These are phyloP conservation scores for Kwoniella dendrophila DNA, from an alignment of 768 basidiomycete species.

Conservation along the genomic window DNA sequence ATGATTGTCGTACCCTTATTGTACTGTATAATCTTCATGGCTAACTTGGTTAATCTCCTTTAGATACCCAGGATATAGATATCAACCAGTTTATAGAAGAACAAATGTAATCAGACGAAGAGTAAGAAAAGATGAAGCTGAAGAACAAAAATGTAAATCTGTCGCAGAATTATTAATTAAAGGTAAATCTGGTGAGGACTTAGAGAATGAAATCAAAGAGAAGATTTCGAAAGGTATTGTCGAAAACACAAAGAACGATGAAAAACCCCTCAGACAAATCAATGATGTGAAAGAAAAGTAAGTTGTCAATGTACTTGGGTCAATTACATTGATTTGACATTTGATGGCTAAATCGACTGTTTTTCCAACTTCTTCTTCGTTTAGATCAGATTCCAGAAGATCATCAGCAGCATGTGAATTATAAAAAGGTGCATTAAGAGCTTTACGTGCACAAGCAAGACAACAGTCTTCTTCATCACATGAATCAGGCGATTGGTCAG, in stretches of 20 bases:
- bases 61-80: conserved; percentile 54
- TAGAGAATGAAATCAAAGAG: conserved; percentile 47
- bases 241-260: not conserved
- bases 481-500: conserved; percentile 37
- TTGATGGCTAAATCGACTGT: not conserved
- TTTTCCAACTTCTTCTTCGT: not conserved
- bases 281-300: conserved; percentile 1
- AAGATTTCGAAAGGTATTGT: conserved; percentile 23
- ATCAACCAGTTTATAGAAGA: conserved; percentile 53
- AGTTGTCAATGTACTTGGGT: not conserved
- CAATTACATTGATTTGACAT: not conserved
- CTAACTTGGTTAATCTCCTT: not conserved
- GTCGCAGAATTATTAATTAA: conserved; percentile 48
- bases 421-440: conserved; percentile 46
- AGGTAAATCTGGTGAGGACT: conserved; percentile 45
- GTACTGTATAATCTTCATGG: not conserved
- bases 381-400: conserved; percentile 15
- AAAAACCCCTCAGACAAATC: not conserved
- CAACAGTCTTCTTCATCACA: conserved; percentile 22
- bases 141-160: conserved; percentile 49
- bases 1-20: not conserved
- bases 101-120: conserved; percentile 51
- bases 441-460: conserved; percentile 40
- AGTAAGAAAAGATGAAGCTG: conserved; percentile 50
- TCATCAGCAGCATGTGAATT: conserved; percentile 35